Conservation (phyloP, 306 rosid genomes). For the Aeschynomene evenia region DNA sequence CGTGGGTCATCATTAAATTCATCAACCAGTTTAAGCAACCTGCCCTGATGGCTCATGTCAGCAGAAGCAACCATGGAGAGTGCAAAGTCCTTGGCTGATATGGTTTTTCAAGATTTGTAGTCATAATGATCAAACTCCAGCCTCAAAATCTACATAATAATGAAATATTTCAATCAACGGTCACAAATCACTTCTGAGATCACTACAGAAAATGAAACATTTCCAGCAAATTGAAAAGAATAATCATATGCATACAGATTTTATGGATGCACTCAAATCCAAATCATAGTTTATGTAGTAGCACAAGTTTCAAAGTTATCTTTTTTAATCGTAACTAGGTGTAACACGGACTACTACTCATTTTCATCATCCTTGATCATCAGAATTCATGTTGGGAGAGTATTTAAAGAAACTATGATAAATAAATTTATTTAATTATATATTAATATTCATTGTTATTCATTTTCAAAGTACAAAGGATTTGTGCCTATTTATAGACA, state of each 20-base stretch:
- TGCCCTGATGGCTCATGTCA: slow-evolving; percentile 50
- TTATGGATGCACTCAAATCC: slow-evolving; percentile 21
- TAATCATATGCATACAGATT: neutral
- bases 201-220: slow-evolving; percentile 23
- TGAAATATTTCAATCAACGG: neutral
- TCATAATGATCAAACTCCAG: slow-evolving; percentile 91
- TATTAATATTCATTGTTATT: no score
- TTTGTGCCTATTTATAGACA: no score
- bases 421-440: no score
- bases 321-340: neutral
- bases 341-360: neutral
- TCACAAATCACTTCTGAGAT: slow-evolving; percentile 10
- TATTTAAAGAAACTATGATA: no score
- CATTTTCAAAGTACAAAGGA: no score
- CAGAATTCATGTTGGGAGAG: no score
- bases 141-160: slow-evolving; percentile 57
- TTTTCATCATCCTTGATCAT: neutral
- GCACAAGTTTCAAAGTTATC: neutral
- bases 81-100: slow-evolving; percentile 85
- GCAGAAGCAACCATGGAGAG: slow-evolving; percentile 96
- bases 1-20: slow-evolving; percentile 44
- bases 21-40: slow-evolving; percentile 66
- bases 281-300: neutral
- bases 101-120: slow-evolving; percentile 61
- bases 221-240: slow-evolving; percentile 16